phyloP scores from a whole-genome alignment of 441 rosid species.

The Raphanus hybrid region DNA sequence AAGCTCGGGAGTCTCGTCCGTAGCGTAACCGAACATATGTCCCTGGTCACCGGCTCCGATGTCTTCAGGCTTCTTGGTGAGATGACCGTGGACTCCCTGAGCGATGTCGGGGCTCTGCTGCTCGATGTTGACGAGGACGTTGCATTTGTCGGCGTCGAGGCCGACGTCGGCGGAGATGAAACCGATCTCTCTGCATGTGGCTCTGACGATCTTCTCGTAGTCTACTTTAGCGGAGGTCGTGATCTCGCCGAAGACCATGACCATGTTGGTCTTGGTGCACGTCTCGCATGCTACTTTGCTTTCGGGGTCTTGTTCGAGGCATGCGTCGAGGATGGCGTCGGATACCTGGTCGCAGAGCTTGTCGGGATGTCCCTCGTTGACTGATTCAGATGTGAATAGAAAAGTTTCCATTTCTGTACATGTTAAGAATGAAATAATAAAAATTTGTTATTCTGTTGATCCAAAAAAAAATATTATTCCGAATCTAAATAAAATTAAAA shows the following conservation, averaged over 20 bases:
- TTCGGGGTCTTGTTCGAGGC: conserved; percentile 81
- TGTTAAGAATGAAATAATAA: no score
- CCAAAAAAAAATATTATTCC: no score
- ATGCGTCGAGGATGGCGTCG: conserved; percentile 84
- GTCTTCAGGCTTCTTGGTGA: conserved; percentile 76
- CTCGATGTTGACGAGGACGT: conserved; percentile 80
- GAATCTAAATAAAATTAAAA: no score
- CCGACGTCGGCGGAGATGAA: conserved; percentile 77
- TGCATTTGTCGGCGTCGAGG: conserved; percentile 77
- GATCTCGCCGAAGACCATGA: conserved; percentile 88
- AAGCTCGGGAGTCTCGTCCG: conserved; percentile 78
- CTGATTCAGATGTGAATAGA: conserved; percentile 85
- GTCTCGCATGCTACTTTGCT: conserved; percentile 91
- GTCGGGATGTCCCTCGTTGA: conserved; percentile 88
- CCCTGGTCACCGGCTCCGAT: conserved; percentile 91
- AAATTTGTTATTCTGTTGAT: no score
- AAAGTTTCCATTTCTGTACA: conserved; percentile 69
- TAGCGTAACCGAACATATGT: conserved; percentile 81
- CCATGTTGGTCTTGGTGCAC: conserved; percentile 87
- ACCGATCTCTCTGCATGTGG: conserved; percentile 77
- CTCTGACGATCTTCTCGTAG: conserved; percentile 78
- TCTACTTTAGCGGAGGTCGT: conserved; percentile 74
- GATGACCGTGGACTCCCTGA: conserved; percentile 83
- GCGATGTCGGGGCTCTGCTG: conserved; percentile 88
- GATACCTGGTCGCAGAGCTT: conserved; percentile 88